phyloP scores from a whole-genome alignment of 1,284 basidiomycete genomes.

The Pseudomicrostroma phylloplanum region DNA sequence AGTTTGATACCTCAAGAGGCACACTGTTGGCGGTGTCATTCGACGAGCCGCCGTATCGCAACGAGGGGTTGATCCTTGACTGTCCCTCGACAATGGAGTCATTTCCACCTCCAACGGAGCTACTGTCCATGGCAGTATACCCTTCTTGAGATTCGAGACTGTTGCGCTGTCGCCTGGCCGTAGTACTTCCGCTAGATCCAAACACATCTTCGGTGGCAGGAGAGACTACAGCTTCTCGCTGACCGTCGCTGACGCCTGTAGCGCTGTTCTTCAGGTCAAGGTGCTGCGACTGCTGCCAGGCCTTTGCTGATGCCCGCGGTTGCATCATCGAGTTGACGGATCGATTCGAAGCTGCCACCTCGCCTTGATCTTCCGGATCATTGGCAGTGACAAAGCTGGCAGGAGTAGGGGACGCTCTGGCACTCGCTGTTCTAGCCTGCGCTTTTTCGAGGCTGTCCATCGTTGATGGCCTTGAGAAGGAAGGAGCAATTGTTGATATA shows the following conservation, averaged over 20 bases:
- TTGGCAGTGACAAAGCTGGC: too few relatives aligned
- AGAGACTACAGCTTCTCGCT: conserved; percentile 14
- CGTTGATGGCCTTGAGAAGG: too few relatives aligned
- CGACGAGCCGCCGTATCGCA: too few relatives aligned
- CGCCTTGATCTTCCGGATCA: too few relatives aligned
- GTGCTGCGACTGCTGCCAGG: conserved; percentile 25
- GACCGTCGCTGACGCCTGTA: not conserved
- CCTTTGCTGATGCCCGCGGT: conserved; percentile 36
- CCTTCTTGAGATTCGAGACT: conserved; percentile 22
- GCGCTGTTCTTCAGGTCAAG: conserved; percentile 11
- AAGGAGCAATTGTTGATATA: too few relatives aligned
- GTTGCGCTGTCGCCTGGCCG: not conserved
- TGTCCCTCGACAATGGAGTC: conserved; percentile 8
- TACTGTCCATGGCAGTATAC: conserved; percentile 29
- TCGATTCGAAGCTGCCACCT: too few relatives aligned
- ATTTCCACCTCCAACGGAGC: conserved; percentile 25
- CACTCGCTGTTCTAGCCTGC: too few relatives aligned
- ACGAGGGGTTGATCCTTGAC: not conserved
- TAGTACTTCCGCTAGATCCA: not conserved
- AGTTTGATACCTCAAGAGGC: not conserved
- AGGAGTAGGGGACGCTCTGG: too few relatives aligned
- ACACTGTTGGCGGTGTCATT: not conserved
- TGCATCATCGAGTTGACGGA: conserved; percentile 29
- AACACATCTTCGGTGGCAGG: not conserved
- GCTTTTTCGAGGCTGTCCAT: too few relatives aligned